These are phyloP conservation scores for Schizopora paradoxa DNA, from an alignment of 1,284 basidiomycete species.

Conservation along the genomic window DNA sequence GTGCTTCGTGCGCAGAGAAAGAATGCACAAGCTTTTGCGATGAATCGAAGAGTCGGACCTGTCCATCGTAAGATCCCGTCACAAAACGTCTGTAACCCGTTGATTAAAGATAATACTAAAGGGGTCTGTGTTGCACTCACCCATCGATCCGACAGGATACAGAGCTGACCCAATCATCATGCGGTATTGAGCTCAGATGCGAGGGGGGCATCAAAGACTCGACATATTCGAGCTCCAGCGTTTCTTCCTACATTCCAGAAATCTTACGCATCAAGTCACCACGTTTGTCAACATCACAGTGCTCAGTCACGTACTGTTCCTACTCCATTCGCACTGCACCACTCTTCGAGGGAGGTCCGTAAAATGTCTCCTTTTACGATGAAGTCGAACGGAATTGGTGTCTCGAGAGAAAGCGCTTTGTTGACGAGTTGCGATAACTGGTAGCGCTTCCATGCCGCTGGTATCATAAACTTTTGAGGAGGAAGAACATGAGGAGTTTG, in stretches of 20 bases:
- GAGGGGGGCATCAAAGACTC: conserved; percentile 89
- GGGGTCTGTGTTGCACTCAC: conserved; percentile 40
- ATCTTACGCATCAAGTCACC: conserved; percentile 11
- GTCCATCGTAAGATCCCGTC: conserved; percentile 79
- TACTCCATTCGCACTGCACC: conserved; percentile 67
- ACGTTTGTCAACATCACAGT: conserved; percentile 16
- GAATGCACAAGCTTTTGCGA: conserved; percentile 51
- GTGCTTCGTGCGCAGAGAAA: conserved; percentile 52
- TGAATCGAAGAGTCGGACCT: conserved; percentile 69
- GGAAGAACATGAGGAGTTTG: conserved; percentile 80
- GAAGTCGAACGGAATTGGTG: conserved; percentile 92
- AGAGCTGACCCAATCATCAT: conserved; percentile 93
- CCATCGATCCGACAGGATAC: conserved; percentile 66
- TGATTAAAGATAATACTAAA: conserved; percentile 2
- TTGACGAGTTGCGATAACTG: conserved; percentile 98
- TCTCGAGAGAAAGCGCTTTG: conserved; percentile 76
- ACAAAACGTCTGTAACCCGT: conserved; percentile 61
- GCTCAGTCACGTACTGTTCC: conserved; percentile 48
- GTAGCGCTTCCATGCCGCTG: conserved; percentile 84
- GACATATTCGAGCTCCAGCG: conserved; percentile 91
- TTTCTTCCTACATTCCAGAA: conserved; percentile 61
- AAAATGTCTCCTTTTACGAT: conserved; percentile 81
- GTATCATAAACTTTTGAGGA: conserved; percentile 91
- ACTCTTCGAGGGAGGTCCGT: conserved; percentile 69
- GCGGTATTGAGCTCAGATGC: conserved; percentile 73